Percentiles rank a stretch among this genome's conserved stretches.
Evolutionary conservation across 1,284 basidiomycete genomes (phyloP).

Genomic region (Vanrija pseudolonga): DNA sequence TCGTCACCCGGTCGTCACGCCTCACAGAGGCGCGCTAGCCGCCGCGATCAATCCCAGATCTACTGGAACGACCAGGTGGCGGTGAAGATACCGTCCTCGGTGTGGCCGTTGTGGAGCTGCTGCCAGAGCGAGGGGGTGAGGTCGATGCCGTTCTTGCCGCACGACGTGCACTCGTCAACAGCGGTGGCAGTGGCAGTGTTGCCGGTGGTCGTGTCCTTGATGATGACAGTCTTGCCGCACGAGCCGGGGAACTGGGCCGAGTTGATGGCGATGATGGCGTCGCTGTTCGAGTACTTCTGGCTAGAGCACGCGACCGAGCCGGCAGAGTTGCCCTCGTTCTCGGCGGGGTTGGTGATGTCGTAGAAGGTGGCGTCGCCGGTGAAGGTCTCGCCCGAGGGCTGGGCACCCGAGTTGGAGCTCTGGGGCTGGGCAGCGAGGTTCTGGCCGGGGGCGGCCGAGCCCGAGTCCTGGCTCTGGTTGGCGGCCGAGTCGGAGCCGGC

Average conservation of each 20-base stretch:
- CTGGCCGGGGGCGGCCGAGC: no score
- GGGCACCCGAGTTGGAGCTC: not conserved
- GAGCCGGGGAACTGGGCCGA: no score
- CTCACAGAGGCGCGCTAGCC: no score
- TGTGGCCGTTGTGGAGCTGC: not conserved
- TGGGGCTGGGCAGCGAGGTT: no score
- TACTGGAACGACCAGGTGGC: conserved; percentile 2
- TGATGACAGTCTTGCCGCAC: conserved; percentile 2
- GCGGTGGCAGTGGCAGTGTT: not conserved
- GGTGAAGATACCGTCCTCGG: conserved; percentile 1
- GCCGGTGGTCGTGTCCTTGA: conserved; percentile 3
- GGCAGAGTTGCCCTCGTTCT: conserved; percentile 1
- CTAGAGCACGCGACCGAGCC: conserved; percentile 3
- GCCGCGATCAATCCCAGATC: not conserved
- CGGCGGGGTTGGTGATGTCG: not conserved
- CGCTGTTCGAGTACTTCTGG: not conserved
- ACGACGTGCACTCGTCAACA: conserved; percentile 2
- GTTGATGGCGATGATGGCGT: not conserved
- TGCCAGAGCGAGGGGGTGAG: conserved; percentile 1
- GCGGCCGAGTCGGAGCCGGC: no score
- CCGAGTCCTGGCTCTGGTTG: no score
- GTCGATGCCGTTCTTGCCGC: not conserved
- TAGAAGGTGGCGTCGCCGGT: conserved; percentile 3
- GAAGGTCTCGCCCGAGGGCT: conserved; percentile 44
- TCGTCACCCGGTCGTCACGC: no score